phyloP scores from a whole-genome alignment of 768 basidiomycete genomes.

The Dictyophora rubrovolvata region DNA sequence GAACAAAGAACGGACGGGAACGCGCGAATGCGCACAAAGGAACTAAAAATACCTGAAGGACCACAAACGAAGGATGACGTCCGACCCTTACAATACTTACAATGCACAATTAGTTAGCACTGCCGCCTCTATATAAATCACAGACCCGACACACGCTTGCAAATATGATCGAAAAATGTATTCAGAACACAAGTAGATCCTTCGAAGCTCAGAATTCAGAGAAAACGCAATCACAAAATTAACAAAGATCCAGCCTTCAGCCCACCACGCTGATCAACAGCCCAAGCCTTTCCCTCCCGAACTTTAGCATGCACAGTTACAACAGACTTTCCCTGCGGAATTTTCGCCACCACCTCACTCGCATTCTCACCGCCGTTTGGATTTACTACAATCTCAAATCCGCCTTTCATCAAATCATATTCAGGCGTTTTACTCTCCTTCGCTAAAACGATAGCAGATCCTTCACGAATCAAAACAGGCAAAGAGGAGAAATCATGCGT shows the following conservation, averaged over 20 bases:
- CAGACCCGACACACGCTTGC: too few species aligned
- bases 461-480: conserved; percentile 22
- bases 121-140: too few species aligned
- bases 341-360: background rate
- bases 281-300: background rate
- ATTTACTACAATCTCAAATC: conserved; percentile 1
- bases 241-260: background rate
- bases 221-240: background rate
- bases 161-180: too few species aligned
- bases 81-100: too few species aligned
- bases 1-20: too few species aligned
- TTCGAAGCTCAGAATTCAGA: background rate
- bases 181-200: too few species aligned
- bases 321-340: background rate
- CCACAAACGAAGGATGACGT: too few species aligned
- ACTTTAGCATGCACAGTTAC: background rate
- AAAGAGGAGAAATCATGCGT: conserved; percentile 21
- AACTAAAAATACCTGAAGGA: too few species aligned
- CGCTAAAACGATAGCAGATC: conserved; percentile 18
- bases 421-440: conserved; percentile 8
- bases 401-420: background rate
- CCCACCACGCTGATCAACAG: background rate
- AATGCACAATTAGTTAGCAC: too few species aligned
- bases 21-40: too few species aligned
- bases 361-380: background rate